Percentiles rank a stretch among this genome's conserved stretches.
phyloP scores from a whole-genome alignment of 164 flowering plant genomes.

The Taxillus chinensis region DNA sequence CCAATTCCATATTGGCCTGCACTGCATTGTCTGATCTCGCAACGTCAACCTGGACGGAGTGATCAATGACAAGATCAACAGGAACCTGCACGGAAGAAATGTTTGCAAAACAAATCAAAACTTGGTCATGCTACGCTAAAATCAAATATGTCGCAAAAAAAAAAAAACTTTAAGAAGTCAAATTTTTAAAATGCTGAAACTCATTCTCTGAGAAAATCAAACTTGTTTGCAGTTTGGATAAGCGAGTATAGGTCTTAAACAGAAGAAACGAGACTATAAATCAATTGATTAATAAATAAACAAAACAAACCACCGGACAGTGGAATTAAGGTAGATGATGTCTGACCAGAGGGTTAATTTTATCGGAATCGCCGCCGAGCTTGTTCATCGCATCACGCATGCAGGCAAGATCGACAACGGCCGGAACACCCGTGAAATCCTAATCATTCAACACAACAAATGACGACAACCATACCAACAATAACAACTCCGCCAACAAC shows the following conservation, averaged over 20 bases:
- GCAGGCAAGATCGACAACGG: slow-evolving; percentile 96
- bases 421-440: slow-evolving; percentile 99
- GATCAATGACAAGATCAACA: slow-evolving; percentile 89
- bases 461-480: background rate
- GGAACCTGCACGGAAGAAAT: slow-evolving; percentile 46
- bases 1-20: slow-evolving; percentile 71
- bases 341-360: slow-evolving; percentile 85
- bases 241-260: too few species aligned
- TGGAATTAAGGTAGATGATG: background rate
- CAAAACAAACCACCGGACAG: too few species aligned
- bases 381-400: slow-evolving; percentile 96
- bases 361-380: slow-evolving; percentile 80
- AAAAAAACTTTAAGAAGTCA: too few species aligned
- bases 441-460: slow-evolving; percentile 13
- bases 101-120: background rate
- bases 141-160: too few species aligned
- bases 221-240: too few species aligned
- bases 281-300: too few species aligned
- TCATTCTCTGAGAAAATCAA: too few species aligned
- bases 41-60: slow-evolving; percentile 81
- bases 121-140: too few species aligned
- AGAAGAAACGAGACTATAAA: too few species aligned
- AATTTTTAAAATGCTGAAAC: too few species aligned
- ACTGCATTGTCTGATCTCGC: slow-evolving; percentile 76
- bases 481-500: too few species aligned